A percentile compares a stretch with the other conserved stretches of the same genome.
Conservation (phyloP, 768 basidiomycete species). For the Pisolithus marmoratus region DNA sequence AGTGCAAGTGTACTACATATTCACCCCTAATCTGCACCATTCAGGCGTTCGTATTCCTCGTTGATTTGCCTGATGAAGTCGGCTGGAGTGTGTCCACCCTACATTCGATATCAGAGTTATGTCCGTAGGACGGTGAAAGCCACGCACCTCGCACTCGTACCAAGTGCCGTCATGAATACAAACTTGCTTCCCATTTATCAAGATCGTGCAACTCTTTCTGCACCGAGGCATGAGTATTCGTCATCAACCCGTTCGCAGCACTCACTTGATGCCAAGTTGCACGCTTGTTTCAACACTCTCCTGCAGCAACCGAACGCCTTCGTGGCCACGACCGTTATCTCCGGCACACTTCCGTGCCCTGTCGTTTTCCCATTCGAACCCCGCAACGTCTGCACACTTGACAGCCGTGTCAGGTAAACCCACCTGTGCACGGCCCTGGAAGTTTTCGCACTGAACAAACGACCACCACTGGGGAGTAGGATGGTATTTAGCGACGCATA, state of each 20-base stretch:
- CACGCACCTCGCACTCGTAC: conserved; percentile 71
- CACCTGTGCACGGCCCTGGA: conserved; percentile 50
- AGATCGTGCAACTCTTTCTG: conserved; percentile 83
- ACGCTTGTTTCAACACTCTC: conserved; percentile 46
- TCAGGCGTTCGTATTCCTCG: conserved; percentile 63
- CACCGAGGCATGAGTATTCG: conserved; percentile 5
- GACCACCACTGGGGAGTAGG: conserved; percentile 66
- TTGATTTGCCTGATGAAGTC: conserved; percentile 81
- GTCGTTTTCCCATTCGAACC: conserved; percentile 65
- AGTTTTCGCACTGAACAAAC: conserved; percentile 79
- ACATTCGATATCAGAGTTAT: conserved; percentile 18
- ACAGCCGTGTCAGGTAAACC: conserved; percentile 61
- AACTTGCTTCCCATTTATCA: conserved; percentile 62
- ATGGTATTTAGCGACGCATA: conserved; percentile 68
- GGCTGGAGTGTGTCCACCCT: conserved; percentile 68
- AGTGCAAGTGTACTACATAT: conserved; percentile 6
- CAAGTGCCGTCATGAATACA: conserved; percentile 76
- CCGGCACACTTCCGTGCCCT: conserved; percentile 56
- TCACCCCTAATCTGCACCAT: conserved; percentile 29
- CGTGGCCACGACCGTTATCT: conserved; percentile 49
- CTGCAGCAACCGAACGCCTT: conserved; percentile 60
- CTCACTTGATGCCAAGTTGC: conserved; percentile 54
- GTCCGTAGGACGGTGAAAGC: conserved; percentile 17
- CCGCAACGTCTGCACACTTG: conserved; percentile 57
- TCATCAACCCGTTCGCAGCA: conserved; percentile 5